Evolutionary conservation across 2,329 filamentous ascomycete genomes (phyloP).

Genomic region (Falciphora oryzae): DNA sequence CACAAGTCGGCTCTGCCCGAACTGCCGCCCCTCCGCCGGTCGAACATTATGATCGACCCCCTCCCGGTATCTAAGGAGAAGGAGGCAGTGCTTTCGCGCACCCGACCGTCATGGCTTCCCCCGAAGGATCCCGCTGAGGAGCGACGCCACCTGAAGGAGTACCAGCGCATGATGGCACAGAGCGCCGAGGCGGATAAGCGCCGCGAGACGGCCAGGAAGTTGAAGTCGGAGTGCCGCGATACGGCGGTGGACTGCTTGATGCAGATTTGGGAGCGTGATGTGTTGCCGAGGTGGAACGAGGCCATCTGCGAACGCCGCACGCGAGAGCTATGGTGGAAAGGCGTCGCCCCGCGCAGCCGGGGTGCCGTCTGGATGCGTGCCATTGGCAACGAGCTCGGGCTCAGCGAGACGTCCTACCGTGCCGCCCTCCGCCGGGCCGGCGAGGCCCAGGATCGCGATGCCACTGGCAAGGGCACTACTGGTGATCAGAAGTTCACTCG

Average conservation of each 20-base stretch:
- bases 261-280: constrained; percentile 68
- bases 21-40: constrained; percentile 62
- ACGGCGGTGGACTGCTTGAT: constrained; percentile 48
- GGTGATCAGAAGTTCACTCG: constrained; percentile 51
- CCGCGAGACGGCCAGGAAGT: constrained; percentile 47
- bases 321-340: constrained; percentile 77
- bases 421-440: constrained; percentile 64
- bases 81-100: constrained; percentile 74
- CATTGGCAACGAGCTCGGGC: constrained; percentile 66
- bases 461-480: constrained; percentile 41
- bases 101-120: constrained; percentile 76
- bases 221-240: constrained; percentile 48
- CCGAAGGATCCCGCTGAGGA: constrained; percentile 89
- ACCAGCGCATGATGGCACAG: constrained; percentile 73
- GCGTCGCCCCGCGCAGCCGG: constrained; percentile 64
- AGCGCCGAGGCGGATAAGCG: constrained; percentile 55
- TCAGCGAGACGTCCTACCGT: constrained; percentile 61
- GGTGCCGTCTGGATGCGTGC: constrained; percentile 65
- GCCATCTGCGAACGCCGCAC: constrained; percentile 65
- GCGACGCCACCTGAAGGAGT: constrained; percentile 78
- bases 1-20: constrained; percentile 64
- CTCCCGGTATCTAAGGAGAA: constrained; percentile 82
- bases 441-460: constrained; percentile 53
- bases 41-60: constrained; percentile 79
- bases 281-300: constrained; percentile 69